Conservation (phyloP, 2,329 filamentous ascomycete species). For the Fusarium lyarnte region DNA sequence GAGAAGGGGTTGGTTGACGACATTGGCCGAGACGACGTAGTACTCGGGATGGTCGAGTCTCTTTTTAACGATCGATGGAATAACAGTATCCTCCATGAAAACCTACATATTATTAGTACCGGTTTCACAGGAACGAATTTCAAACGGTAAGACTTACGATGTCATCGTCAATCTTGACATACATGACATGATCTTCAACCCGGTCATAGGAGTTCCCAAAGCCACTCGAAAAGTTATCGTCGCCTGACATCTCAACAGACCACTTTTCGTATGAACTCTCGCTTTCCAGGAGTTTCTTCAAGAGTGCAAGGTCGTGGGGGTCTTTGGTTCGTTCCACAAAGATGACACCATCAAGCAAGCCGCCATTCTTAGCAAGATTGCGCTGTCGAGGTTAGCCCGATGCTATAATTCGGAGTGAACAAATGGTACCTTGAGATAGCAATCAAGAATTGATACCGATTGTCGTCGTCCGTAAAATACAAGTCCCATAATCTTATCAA, state of each 20-base stretch:
- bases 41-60: conserved; percentile 61
- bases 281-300: conserved; percentile 51
- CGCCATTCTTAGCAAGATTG: conserved; percentile 56
- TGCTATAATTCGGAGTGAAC: neutral
- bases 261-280: conserved; percentile 52
- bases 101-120: conserved; percentile 38
- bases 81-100: conserved; percentile 52
- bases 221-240: conserved; percentile 44
- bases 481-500: conserved; percentile 53
- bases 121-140: rapidly evolving
- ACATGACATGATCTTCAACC: conserved; percentile 57
- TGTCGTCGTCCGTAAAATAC: conserved; percentile 58
- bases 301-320: conserved; percentile 50
- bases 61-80: conserved; percentile 63
- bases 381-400: conserved; percentile 42
- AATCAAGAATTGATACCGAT: conserved; percentile 57
- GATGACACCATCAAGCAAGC: conserved; percentile 56
- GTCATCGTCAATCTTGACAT: conserved; percentile 52
- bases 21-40: conserved; percentile 63
- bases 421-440: conserved; percentile 53
- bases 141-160: conserved; percentile 45
- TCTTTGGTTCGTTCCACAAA: conserved; percentile 56
- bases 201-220: conserved; percentile 54
- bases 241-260: conserved; percentile 47
- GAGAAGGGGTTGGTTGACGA: conserved; percentile 65